phyloP scores from a whole-genome alignment of 768 basidiomycete genomes.

The Dioszegia aurantiaca region DNA sequence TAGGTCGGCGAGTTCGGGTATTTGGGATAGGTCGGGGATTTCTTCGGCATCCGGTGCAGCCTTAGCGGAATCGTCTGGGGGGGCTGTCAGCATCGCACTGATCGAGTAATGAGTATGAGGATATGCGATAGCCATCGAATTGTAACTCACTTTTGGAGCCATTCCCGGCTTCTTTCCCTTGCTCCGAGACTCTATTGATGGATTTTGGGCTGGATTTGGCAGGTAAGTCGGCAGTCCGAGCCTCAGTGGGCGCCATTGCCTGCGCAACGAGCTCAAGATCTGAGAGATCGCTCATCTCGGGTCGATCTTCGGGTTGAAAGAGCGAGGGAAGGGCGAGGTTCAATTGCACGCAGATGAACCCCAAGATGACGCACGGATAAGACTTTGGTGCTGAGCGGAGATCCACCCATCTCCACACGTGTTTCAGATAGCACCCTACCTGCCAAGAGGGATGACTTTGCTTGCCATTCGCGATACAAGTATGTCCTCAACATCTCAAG shows the following conservation, averaged over 20 bases:
- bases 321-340: too few relatives aligned
- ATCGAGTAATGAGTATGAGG: neutral
- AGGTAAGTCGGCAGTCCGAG: too few relatives aligned
- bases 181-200: neutral
- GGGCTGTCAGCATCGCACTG: neutral
- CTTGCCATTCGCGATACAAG: too few relatives aligned
- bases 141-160: neutral
- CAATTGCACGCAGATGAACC: too few relatives aligned
- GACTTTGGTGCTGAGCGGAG: too few relatives aligned
- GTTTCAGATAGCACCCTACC: too few relatives aligned
- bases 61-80: neutral
- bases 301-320: too few relatives aligned
- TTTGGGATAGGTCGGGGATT: conserved; percentile 3
- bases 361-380: too few relatives aligned
- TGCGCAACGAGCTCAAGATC: conserved; percentile 49
- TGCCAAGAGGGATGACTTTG: too few relatives aligned
- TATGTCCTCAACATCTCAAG: neutral
- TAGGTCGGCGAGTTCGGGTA: conserved; percentile 11
- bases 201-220: conserved; percentile 9
- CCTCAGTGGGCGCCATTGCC: conserved; percentile 33
- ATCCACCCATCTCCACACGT: too few relatives aligned
- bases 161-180: neutral
- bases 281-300: conserved; percentile 31
- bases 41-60: neutral
- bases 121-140: neutral